Evolutionary conservation across 345 rosid species (phyloP), one percentile per base, ranked within the genome.

Genomic region (Citrus glauca): DNA sequence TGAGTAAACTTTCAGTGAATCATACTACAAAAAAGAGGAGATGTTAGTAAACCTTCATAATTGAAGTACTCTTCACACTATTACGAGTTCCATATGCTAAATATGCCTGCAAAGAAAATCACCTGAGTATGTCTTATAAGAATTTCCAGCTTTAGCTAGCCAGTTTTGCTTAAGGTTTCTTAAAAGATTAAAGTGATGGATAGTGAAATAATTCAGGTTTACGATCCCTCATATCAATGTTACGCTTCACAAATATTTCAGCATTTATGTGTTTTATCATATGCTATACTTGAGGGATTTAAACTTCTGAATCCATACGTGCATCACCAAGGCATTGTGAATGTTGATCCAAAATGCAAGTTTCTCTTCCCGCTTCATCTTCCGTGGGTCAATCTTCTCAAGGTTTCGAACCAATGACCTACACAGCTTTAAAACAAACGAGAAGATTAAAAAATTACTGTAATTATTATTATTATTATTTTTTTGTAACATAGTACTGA

Each of bases 331-430:
- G 63, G 98, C 97, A 87, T 94, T 94, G 80, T 94, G 97, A 81
- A 92, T 86, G 83, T 94, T 94, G 66, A 92, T 89, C 97, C 95
- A 94, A 86, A 94, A 94, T n/a, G 97, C 97, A 38, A 92, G 95
- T 88, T 90, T 94, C 86, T 91, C 93, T 86, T 94, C 98, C 0
- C 97, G 92, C 87, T 83, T 94, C 98, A 94, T 87, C 86, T 87
- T 89, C 82, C 81, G 81, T 1, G 89, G 93, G 74, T 94, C 94
- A 80, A 91, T 87, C 80, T 84, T 89, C 90, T 92, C 98, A 25
- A 94, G 98, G 81, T 78, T 87, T 38, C 84, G 86, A 62, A 92
- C 92, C 86, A 94, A 48, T 61, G 90, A 89, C 86, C 97, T 94
- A 71, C 86, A 79, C 11, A 79, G 74, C 57, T 30, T 72, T 53